Percentiles rank a stretch among this genome's conserved stretches.
phyloP scores from a whole-genome alignment of 2,329 filamentous ascomycete species.

The Ophiostoma ulmi region DNA sequence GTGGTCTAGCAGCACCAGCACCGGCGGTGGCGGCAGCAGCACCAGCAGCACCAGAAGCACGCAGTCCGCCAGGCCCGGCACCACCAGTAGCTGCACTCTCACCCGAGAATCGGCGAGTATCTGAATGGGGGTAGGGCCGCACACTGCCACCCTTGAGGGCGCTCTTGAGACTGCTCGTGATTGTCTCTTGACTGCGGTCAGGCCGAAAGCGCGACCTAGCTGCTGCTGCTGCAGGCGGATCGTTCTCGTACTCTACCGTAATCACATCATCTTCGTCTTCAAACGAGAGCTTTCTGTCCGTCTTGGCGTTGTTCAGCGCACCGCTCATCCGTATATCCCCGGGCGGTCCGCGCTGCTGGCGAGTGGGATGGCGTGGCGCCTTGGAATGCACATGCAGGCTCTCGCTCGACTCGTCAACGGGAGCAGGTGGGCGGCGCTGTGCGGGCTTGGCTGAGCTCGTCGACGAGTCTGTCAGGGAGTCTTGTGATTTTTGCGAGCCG shows the following conservation, averaged over 20 bases:
- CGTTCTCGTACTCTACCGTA: slow-evolving; percentile 9
- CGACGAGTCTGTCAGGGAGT: neutral
- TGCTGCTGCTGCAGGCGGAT: neutral
- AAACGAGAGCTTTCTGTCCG: neutral
- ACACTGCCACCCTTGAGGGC: neutral
- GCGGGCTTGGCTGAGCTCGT: neutral
- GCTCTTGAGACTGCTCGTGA: neutral
- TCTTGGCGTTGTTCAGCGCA: neutral
- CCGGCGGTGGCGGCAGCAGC: neutral
- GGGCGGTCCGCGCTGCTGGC: neutral
- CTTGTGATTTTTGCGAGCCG: slow-evolving; percentile 4
- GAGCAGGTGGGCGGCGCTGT: neutral
- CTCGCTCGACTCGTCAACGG: slow-evolving; percentile 7
- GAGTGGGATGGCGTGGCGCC: slow-evolving; percentile 1
- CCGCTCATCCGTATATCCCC: slow-evolving; percentile 7
- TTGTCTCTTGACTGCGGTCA: slow-evolving; percentile 2
- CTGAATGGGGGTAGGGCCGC: neutral
- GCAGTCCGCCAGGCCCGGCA: neutral
- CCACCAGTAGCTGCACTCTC: neutral
- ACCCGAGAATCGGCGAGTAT: neutral
- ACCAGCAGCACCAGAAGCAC: neutral
- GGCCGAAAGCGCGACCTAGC: neutral
- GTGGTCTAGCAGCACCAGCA: neutral
- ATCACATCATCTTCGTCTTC: slow-evolving; percentile 2
- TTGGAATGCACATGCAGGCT: slow-evolving; percentile 22